Percentiles rank a stretch among this genome's conserved stretches.
Evolutionary conservation across 306 rosid species (phyloP).

Genomic region (Carpinus viminea): DNA sequence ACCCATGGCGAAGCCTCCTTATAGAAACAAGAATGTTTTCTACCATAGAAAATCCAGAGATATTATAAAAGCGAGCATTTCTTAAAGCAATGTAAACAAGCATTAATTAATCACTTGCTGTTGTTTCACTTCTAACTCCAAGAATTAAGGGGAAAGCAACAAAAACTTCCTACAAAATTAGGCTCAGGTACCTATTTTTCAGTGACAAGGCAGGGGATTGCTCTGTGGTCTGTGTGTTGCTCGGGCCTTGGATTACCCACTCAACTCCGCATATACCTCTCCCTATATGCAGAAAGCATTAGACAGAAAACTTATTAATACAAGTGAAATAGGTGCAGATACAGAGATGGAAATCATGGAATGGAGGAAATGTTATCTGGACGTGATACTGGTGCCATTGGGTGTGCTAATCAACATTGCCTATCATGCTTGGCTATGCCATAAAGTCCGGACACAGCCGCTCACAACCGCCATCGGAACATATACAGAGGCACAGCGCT

Average conservation of each 20-base stretch:
- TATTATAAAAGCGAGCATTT: too few species aligned
- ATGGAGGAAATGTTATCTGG: slow-evolving; percentile 53
- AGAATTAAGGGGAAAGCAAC: too few species aligned
- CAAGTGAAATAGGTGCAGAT: not conserved
- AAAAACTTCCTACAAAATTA: too few species aligned
- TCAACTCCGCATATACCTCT: not conserved
- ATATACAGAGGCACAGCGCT: slow-evolving; percentile 41
- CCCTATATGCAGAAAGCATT: not conserved
- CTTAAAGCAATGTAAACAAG: too few species aligned
- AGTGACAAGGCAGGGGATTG: too few species aligned
- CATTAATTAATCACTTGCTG: too few species aligned
- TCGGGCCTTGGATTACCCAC: not conserved
- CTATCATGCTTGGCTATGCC: slow-evolving; percentile 54
- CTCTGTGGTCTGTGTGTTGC: too few species aligned
- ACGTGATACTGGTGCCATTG: slow-evolving; percentile 46
- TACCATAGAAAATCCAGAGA: too few species aligned
- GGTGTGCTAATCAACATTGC: slow-evolving; percentile 35
- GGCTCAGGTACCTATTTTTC: too few species aligned
- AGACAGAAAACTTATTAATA: not conserved
- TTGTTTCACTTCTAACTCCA: too few species aligned
- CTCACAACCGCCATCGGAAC: slow-evolving; percentile 50
- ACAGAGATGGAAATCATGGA: slow-evolving; percentile 10
- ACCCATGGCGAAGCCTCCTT: not conserved
- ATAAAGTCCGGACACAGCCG: slow-evolving; percentile 41
- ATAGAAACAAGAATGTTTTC: not conserved